phyloP scores from a whole-genome alignment of 192 early-diverging fungal species.

The Rhizophagus clarus region DNA sequence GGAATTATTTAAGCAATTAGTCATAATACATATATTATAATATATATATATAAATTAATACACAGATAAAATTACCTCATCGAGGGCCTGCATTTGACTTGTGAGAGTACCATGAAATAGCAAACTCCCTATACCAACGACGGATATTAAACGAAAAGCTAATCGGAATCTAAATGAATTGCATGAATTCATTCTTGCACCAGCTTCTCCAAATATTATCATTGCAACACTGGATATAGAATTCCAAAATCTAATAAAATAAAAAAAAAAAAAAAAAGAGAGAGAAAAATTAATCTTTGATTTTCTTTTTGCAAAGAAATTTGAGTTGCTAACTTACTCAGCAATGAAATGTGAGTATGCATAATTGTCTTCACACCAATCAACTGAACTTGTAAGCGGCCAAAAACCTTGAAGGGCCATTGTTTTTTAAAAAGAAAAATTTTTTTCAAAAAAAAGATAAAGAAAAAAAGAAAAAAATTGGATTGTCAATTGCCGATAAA shows the following conservation, averaged over 20 bases:
- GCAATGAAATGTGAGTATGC: conserved; percentile 52
- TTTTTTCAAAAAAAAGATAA: neutral
- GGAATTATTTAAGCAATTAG: too few relatives aligned
- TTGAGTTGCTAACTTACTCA: conserved; percentile 39
- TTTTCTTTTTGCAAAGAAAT: neutral
- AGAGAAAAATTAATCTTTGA: neutral
- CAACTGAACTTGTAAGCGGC: conserved; percentile 43
- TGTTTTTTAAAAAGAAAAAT: neutral
- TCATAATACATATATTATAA: too few relatives aligned
- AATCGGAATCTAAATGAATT: conserved; percentile 51
- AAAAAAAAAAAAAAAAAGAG: neutral
- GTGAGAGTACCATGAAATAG: conserved; percentile 78
- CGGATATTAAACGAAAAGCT: conserved; percentile 59
- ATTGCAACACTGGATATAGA: conserved; percentile 70
- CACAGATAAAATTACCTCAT: conserved; percentile 56
- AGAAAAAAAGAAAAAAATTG: too few relatives aligned
- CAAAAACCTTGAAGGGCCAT: conserved; percentile 33
- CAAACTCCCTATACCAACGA: conserved; percentile 78
- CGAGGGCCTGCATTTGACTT: conserved; percentile 68
- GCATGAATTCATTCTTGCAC: conserved; percentile 49
- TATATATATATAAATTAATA: too few relatives aligned
- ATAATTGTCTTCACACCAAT: conserved; percentile 56
- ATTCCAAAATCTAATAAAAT: conserved; percentile 47
- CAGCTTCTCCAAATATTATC: conserved; percentile 60
- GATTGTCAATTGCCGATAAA: too few relatives aligned